Evolutionary conservation across 352 stramenopile genomes (phyloP), one percentile per base, ranked within the genome.

Genomic region (Pythium phragmitis): DNA sequence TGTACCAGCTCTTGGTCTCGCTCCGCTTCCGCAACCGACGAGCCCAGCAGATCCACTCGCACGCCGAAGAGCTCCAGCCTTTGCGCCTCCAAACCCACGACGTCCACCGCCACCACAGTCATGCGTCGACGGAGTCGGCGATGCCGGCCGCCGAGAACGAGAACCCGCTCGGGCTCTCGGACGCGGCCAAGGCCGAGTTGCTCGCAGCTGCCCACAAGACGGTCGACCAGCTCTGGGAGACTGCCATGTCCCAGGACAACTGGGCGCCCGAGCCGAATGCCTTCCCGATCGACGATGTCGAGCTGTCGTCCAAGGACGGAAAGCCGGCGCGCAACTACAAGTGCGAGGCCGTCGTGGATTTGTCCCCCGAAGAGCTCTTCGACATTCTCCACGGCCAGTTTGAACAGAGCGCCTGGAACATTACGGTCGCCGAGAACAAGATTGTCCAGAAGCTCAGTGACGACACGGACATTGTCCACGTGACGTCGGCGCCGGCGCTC

Each of bases 281-380:
- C 12, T 68, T 72, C 52, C 43, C 51, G 21, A 87, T 77, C 12
- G 84, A 91, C 19, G 68, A 85, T 51, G 72, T 93, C 17, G 63
- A 72, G 33, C 68, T 93, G 26, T 63, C 83, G 66, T 91, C 84
- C n/a, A 75, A 80, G 1, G 84, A 93, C 36, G 80, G 75, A 34
- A 93, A 93, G 65, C 84, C 84, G 16, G 74, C 71, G 11, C 82
- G 84, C 9, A 80, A 89, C 23, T 91, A 84, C 72, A 93, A 91
- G 76, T 91, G 77, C 43, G 82, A 91, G 60, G 72, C 67, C 3
- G 77, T 81, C 55, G 76, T 93, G 54, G 72, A 87, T 16, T 65
- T 91, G 23, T 85, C 84, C 1, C 77, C 82, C 0, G 84, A 93
- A 49, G 84, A 93, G 59, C 67, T 93, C 34, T 93, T 93, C 67